Evolutionary conservation across 2,329 filamentous ascomycete genomes (phyloP), one percentile per base, ranked within the genome.

Genomic region (Thelonectria blattea): DNA sequence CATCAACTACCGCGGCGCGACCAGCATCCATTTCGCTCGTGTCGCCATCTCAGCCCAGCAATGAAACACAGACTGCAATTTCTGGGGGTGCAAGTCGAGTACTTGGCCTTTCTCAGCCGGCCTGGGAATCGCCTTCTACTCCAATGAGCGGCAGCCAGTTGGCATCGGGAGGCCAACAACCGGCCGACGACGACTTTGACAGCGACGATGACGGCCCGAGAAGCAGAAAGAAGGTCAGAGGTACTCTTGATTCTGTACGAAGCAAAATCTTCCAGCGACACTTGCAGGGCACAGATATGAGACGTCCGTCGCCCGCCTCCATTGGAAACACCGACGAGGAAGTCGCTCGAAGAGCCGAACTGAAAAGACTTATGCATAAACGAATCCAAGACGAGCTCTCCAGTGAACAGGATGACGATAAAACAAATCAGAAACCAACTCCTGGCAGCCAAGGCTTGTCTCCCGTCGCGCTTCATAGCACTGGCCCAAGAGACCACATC

Each of bases 381-480:
- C 79, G 84, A 62, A 87, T 87, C n/a, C 83, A 83, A 62, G 80
- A 85, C 45, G 85, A 87, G 65, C 75, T 88, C 3, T 78, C 81
- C 47, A 80, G 73, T 41, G 83, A 85, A 39, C 73, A 77, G 37
- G 68, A 72, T 10, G 74, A 76, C 48, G 75, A 78, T 17, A 72
- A 75, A 17, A 58, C 65, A 1, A 75, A 69, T 42, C 68, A 69
- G 5, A 66, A 60, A 12, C 72, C 74, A 11, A 65, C 63, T 14
- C 63, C 66, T 18, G 72, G 65, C n/a, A 68, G 65, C 46, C 66
- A 56, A 45, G 64, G 67, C 24, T 58, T 66, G 20, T 71, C 68
- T 17, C 63, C 72, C 12, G 67, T 71, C 43, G 63, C 67, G 1
- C 61, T 73, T 15, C 73, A 74, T 9, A 72, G 73, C 10, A 73